Evolutionary conservation across 202 grass and related monocot genomes (phyloP), one percentile per base, ranked within the genome.

Genomic region (Panicum hallii): DNA sequence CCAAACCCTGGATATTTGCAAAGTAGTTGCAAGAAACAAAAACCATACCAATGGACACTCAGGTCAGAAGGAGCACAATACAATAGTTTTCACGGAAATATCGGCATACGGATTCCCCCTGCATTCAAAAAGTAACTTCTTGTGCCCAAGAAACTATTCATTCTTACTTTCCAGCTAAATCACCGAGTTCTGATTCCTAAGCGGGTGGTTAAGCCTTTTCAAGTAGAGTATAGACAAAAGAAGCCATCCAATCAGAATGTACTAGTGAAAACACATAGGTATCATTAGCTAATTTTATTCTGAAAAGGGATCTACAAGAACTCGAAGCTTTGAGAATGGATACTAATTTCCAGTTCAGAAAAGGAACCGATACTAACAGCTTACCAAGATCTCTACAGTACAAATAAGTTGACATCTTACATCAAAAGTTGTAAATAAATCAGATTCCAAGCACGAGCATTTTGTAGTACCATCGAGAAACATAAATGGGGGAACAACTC

Each of bases 1-100:
- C 93, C 5, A 99, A 84, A 36, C 97, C 97, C 97, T 99, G 85
- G 36, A 63, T 74, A 76, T 88, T 90, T 86, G 89, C 70, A 70
- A 63, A 87, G 46, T 79, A 82, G 58, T 88, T 72, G 88, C 78
- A 92, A 84, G 66, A 30, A 82, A 65, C 81, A 91, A 91, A 85
- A 38, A 88, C 82, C 72, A 76, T 85, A 61, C 64, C 72, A 89
- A 91, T 77, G 71, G 72, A 92, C 60, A 88, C 71, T 87, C 45
- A 71, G 28, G 77, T 96, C 80, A 99, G 91, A 47, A 78, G 13
- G 42, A 42, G 40, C 43, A 43, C 11, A 56, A n/a, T 20, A n/a
- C 20, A 56, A 34, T n/a, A 67, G 63, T 34, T 60, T 81, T 60
- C n/a, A 22, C 4, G 57, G 57, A 77, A 72, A 46, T 53, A 67